These are phyloP conservation scores for Sapria himalayana DNA, from an alignment of 345 rosid species.

Conservation along the genomic window DNA sequence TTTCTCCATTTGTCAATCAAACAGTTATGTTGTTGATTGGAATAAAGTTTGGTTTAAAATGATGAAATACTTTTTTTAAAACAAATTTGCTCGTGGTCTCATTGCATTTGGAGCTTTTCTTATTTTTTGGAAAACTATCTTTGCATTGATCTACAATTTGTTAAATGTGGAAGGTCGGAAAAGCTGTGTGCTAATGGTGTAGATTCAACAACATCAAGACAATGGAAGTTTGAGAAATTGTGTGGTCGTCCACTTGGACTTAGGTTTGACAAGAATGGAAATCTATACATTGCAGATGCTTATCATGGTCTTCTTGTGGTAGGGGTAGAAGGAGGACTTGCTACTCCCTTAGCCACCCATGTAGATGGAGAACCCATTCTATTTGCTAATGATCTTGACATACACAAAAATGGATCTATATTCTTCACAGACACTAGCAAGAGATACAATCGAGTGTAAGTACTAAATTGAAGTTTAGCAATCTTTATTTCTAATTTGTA, in stretches of 20 bases:
- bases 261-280: conserved; percentile 46
- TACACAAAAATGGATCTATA: conserved; percentile 70
- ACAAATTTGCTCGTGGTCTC: too few relatives aligned
- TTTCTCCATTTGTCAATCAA: too few relatives aligned
- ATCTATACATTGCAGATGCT: conserved; percentile 80
- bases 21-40: too few relatives aligned
- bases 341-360: conserved; percentile 57
- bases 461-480: too few relatives aligned
- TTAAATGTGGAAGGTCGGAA: conserved; percentile 88
- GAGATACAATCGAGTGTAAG: conserved; percentile 80
- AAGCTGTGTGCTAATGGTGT: conserved; percentile 49
- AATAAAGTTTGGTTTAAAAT: too few relatives aligned
- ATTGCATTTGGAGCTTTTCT: too few relatives aligned
- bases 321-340: conserved; percentile 74
- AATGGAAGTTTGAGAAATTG: conserved; percentile 72
- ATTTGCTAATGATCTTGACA: conserved; percentile 85
- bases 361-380: conserved; percentile 43
- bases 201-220: conserved; percentile 71
- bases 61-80: too few relatives aligned
- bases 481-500: too few relatives aligned
- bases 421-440: conserved; percentile 89
- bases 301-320: conserved; percentile 67
- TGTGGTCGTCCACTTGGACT: conserved; percentile 86
- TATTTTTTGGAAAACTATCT: too few relatives aligned
- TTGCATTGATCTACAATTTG: too few relatives aligned